Percentiles rank a stretch among this genome's conserved stretches.
Evolutionary conservation across 495 filamentous ascomycete species (phyloP).

Genomic region (Lophiotrema nucula): DNA sequence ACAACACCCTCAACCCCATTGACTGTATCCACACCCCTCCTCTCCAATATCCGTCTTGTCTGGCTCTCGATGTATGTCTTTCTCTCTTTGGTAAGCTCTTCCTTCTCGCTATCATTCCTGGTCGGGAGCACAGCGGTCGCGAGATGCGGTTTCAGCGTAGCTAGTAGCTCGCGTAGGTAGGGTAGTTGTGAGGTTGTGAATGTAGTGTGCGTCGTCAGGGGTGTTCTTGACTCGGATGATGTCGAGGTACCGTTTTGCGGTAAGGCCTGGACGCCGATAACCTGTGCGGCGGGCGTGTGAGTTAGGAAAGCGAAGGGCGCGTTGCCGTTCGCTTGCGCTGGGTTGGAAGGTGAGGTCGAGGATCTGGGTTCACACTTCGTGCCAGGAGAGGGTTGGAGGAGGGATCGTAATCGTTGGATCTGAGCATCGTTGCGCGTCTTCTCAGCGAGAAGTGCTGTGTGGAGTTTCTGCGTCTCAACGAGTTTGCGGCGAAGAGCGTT

Average conservation of each 20-base stretch:
- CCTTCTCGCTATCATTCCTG: conserved; percentile 15
- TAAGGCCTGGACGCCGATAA: conserved; percentile 45
- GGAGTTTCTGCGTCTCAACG: conserved; percentile 76
- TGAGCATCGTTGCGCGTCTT: conserved; percentile 71
- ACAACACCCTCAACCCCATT: conserved; percentile 20
- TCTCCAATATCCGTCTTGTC: conserved; percentile 35
- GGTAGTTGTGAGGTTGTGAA: conserved; percentile 83
- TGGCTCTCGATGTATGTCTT: conserved; percentile 42
- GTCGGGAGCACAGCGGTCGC: conserved; percentile 31
- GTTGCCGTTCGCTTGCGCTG: conserved; percentile 24
- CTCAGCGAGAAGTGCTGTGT: conserved; percentile 71
- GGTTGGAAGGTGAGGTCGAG: conserved; percentile 10
- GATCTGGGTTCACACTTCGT: conserved; percentile 32
- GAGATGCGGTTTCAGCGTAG: conserved; percentile 55
- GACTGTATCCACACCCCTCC: conserved; percentile 36
- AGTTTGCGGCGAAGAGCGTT: conserved; percentile 70
- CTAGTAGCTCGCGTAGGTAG: conserved; percentile 65
- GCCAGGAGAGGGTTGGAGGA: conserved; percentile 46
- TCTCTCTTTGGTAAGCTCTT: conserved; percentile 31
- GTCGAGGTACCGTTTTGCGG: neutral
- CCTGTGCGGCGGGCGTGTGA: conserved; percentile 46
- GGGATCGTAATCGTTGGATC: conserved; percentile 60
- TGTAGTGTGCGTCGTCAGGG: conserved; percentile 70
- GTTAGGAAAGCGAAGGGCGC: conserved; percentile 53
- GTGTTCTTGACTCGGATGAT: conserved; percentile 12